Conservation (phyloP, 108 stramenopile genomes). For the Nitzschia palea region DNA sequence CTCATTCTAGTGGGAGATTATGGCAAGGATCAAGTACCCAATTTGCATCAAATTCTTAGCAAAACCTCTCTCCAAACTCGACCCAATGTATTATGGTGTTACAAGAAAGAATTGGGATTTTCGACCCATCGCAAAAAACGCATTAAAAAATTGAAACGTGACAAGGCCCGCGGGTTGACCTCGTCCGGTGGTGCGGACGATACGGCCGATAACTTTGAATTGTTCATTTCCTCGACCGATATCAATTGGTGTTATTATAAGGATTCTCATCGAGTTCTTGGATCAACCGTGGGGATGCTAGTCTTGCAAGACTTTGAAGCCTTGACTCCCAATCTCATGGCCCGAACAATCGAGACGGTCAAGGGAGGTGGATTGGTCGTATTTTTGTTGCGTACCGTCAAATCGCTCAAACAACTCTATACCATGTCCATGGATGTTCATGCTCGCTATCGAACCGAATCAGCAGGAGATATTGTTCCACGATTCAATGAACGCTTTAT, state of each 20-base stretch:
- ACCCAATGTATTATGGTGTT: slow-evolving; percentile 97
- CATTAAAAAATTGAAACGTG: slow-evolving; percentile 95
- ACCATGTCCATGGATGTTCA: slow-evolving; percentile 99
- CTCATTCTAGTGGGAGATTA: slow-evolving; percentile 98
- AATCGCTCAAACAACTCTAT: slow-evolving; percentile 96
- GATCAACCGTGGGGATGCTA: slow-evolving; percentile 93
- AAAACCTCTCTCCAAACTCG: slow-evolving; percentile 79
- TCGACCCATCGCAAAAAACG: slow-evolving; percentile 91
- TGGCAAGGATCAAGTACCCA: slow-evolving; percentile 98
- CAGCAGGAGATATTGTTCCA: slow-evolving; percentile 85
- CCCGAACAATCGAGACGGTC: slow-evolving; percentile 98
- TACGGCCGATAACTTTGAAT: slow-evolving; percentile 91
- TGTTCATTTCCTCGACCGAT: slow-evolving; percentile 93
- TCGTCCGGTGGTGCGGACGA: slow-evolving; percentile 33
- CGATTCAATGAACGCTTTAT: slow-evolving; percentile 99
- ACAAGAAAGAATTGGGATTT: slow-evolving; percentile 99
- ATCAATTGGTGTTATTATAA: slow-evolving; percentile 99
- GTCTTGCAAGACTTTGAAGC: slow-evolving; percentile 99
- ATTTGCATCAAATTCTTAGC: slow-evolving; percentile 91
- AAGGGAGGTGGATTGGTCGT: slow-evolving; percentile 97
- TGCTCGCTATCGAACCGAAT: slow-evolving; percentile 92
- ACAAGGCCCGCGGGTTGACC: slow-evolving; percentile 81
- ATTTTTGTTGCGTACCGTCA: slow-evolving; percentile 89
- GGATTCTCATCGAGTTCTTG: slow-evolving; percentile 95
- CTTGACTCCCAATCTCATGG: slow-evolving; percentile 97